Evolutionary conservation across 345 rosid species (phyloP), one percentile per base, ranked within the genome.

Genomic region (Bruguiera sexangula): DNA sequence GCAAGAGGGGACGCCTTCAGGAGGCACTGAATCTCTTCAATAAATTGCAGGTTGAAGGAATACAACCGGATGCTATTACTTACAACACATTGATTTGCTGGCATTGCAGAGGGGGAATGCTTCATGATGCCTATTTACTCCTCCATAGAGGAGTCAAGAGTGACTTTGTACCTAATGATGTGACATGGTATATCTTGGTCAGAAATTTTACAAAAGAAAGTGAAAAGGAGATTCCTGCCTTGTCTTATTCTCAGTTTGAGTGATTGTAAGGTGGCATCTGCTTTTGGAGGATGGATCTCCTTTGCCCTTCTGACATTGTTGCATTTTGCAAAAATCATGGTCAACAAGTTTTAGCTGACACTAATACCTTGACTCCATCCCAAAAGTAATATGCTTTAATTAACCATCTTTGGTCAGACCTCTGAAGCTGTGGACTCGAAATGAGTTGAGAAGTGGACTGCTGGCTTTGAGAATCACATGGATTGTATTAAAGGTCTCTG

Each of bases 31-130:
- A 74, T 74, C 82, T 91, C 76, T 89, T 89, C 64, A 80, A 81
- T 16, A 86, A 82, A 76, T 76, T 93, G 55, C 79, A 81, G 59
- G 69, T 19, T 81, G 98, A 91, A 84, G 91, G 92, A 43, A 84
- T 91, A 64, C 37, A 68, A 71, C 94, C 97, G 6, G 97, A 91
- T 82, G 77, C 82, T 21, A 81, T 91, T 76, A 89, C 94, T 24
- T 91, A 89, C 63, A 93, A 91, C 76, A 91, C 96, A 61, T 72
- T 91, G 79, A 84, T 93, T 65, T 82, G 88, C 72, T 82, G 92
- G 94, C 78, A 85, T 48, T 89, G 91, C 79, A 85, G 84, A 76
- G 84, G 67, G 71, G 86, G 88, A 59, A 71, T 73, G 81, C 72
- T 82, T 58, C 79, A 81, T 61, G 92, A 83, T 75, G 96, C 97